A percentile compares a stretch with the other conserved stretches of the same genome.
Conservation (phyloP, 768 basidiomycete species). For the Suillus subalutaceus region DNA sequence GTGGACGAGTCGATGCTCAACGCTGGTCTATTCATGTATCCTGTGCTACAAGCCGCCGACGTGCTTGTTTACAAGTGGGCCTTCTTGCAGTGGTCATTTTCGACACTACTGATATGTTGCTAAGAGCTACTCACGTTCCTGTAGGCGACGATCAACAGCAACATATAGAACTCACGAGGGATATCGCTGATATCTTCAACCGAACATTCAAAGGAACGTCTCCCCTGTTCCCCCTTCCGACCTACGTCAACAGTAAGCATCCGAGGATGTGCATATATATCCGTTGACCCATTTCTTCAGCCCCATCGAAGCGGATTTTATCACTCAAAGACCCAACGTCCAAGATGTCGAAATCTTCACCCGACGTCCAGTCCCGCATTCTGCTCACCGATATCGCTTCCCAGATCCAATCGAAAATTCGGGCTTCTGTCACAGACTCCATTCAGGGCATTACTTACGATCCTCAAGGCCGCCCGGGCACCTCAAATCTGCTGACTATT, state of each 20-base stretch:
- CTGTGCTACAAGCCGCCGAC: conserved; percentile 92
- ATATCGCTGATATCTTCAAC: conserved; percentile 85
- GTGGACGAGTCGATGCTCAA: conserved; percentile 83
- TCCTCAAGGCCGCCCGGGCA: conserved; percentile 77
- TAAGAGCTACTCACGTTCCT: conserved; percentile 88
- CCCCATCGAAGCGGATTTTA: conserved; percentile 78
- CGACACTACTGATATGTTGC: background rate
- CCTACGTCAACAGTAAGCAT: conserved; percentile 70
- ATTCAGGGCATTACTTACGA: conserved; percentile 77
- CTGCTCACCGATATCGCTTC: conserved; percentile 74
- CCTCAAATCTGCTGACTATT: conserved; percentile 80
- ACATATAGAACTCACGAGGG: conserved; percentile 87
- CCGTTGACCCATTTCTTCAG: conserved; percentile 40
- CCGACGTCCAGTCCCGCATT: conserved; percentile 78
- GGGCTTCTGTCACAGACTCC: conserved; percentile 85
- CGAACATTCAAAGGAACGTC: conserved; percentile 51
- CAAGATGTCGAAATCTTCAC: conserved; percentile 97
- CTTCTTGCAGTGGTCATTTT: background rate
- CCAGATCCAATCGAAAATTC: conserved; percentile 71
- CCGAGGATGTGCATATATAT: background rate
- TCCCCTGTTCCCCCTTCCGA: conserved; percentile 72
- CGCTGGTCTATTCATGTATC: conserved; percentile 88
- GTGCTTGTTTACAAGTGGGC: conserved; percentile 81
- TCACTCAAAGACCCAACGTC: conserved; percentile 82
- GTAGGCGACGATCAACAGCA: conserved; percentile 97